A percentile compares a stretch with the other conserved stretches of the same genome.
phyloP scores from a whole-genome alignment of 208 protist genomes.

The Angomonas deanei region DNA sequence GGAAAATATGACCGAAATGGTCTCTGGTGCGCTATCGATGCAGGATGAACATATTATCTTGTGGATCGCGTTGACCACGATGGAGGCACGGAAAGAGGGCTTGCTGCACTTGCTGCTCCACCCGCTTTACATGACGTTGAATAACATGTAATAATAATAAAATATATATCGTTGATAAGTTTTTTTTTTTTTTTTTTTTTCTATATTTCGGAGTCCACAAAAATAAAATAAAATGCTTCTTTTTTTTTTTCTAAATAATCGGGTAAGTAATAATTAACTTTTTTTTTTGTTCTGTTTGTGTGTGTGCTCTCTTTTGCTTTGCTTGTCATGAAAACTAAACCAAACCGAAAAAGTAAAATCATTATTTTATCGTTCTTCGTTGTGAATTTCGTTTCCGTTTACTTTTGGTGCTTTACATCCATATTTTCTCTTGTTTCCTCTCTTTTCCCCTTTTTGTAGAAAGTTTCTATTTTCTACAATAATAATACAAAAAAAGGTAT shows the following conservation, averaged over 20 bases:
- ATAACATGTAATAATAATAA: constrained; percentile 38
- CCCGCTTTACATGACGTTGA: constrained; percentile 46
- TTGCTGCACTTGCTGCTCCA: constrained; percentile 62
- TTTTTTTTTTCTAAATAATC: constrained; percentile 12
- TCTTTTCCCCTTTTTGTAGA: not conserved
- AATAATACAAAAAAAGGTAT: constrained; percentile 9
- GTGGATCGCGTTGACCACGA: constrained; percentile 62
- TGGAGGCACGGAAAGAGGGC: constrained; percentile 74
- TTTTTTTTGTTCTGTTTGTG: constrained; percentile 3
- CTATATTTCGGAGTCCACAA: not conserved
- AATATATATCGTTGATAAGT: not conserved
- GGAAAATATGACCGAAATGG: constrained; percentile 14
- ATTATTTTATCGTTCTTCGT: too few relatives aligned
- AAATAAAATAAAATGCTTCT: not conserved
- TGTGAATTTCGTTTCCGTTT: too few relatives aligned
- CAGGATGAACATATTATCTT: constrained; percentile 68
- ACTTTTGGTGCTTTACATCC: too few relatives aligned
- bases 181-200: constrained; percentile 13
- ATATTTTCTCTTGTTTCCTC: too few relatives aligned
- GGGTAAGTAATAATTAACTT: not conserved
- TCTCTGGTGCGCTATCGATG: constrained; percentile 41
- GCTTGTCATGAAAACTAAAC: too few relatives aligned
- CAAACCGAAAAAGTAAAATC: too few relatives aligned
- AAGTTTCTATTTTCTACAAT: constrained; percentile 5
- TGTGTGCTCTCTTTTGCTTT: too few relatives aligned